Base-by-base conservation (phyloP, 2,329 filamentous ascomycete genomes). In the Verticillium albo-atrum region DNA sequence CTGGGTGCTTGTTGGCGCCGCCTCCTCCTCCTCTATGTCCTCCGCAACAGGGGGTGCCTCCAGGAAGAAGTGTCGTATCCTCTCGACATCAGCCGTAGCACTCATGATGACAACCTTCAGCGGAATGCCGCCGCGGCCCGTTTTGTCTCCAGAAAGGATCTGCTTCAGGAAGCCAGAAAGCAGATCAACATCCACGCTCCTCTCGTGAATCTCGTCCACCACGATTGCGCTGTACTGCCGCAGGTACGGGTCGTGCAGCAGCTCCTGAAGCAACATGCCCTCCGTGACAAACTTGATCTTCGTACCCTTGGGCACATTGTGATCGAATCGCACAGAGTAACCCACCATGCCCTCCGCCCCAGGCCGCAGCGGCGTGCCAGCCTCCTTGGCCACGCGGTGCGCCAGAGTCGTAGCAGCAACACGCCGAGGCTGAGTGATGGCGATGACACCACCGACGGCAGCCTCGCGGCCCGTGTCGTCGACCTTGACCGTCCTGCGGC, bases 31-130 rank as follows among this genome's bases (percentile, higher is more conserved):
- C n/a, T n/a, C n/a, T n/a, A n/a, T n/a, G 0, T 0, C 28, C 15
- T 52, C n/a, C 3, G n/a, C 26, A 20, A 62, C 57, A 12, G 56
- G 65, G 17, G 65, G 62, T 10, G 52, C 58, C 27, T 64, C 60
- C 6, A 77, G 75, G 76, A 98, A 97, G 72, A 97, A 98, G 0
- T 79, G 77, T 51, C 85, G 81, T 32, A 98, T 86, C 59, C 83
- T 86, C 61, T 94, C 88, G 60, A 97, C 87, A 72, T 98, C 91
- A 37, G 92, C 91, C 6, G 95, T 99, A 55, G 95, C 95, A 81
- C 93, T 97, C 95, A 99, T 99, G 70, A 98, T 85, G 34, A 97
- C 85, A 3, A 98, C 87, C 72, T 97, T 98, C 59, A 99, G 77
- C 1, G 90, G 88, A 30, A 89, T 77, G 5, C 89, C 90, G 7